Percentiles rank a stretch among this genome's conserved stretches.
Conservation (phyloP, 371 early-diverging fungal genomes). For the Mucor racemosus region DNA sequence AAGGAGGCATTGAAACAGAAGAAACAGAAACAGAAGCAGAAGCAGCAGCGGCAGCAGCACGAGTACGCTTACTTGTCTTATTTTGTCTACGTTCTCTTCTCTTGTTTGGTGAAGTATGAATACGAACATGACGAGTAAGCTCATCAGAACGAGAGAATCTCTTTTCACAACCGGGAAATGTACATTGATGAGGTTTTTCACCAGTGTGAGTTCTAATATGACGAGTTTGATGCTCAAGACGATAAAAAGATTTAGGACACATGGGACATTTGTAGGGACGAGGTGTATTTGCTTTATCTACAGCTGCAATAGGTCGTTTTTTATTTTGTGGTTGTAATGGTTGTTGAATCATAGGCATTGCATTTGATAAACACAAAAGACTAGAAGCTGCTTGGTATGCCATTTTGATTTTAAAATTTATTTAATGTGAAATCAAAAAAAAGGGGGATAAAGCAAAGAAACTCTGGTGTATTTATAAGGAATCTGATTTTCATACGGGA, state of each 20-base stretch:
- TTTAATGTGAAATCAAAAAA: constrained; percentile 8
- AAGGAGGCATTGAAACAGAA: constrained; percentile 44
- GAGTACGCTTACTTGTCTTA: constrained; percentile 26
- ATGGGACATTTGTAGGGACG: constrained; percentile 71
- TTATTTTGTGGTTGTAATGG: constrained; percentile 6
- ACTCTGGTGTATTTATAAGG: constrained; percentile 19
- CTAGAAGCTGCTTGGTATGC: constrained; percentile 41
- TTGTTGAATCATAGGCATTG: constrained; percentile 6
- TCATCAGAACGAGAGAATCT: constrained; percentile 79
- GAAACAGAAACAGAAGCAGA: neutral
- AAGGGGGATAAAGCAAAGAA: neutral
- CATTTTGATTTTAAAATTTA: constrained; percentile 16
- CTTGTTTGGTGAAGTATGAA: constrained; percentile 58
- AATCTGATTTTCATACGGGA: neutral
- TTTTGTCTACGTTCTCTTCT: constrained; percentile 35
- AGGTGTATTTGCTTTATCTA: constrained; percentile 51
- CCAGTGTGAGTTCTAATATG: constrained; percentile 87
- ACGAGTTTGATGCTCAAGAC: constrained; percentile 74
- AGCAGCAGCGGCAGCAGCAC: constrained; percentile 20
- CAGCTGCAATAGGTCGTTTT: constrained; percentile 38
- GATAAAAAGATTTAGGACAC: constrained; percentile 68
- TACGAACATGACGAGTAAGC: constrained; percentile 67
- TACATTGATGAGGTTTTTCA: constrained; percentile 81
- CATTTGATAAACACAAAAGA: constrained; percentile 45
- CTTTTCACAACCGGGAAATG: constrained; percentile 72